Evolutionary conservation across 2,329 filamentous ascomycete species (phyloP).

Genomic region (Westerdykella sp.): DNA sequence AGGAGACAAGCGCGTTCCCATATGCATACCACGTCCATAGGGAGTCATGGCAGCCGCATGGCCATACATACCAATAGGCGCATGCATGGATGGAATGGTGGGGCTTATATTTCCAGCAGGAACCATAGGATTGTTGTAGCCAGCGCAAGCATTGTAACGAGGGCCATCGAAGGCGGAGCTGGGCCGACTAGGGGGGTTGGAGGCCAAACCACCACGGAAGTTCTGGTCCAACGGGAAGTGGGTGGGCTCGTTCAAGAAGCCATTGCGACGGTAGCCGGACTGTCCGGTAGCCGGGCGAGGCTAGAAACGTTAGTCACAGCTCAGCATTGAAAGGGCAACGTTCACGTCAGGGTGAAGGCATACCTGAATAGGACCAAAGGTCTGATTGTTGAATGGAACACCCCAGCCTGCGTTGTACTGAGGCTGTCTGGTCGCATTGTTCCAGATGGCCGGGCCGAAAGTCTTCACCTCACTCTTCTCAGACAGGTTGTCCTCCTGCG

Average conservation of each 20-base stretch:
- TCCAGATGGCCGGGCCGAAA: constrained; percentile 54
- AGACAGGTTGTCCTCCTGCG: constrained; percentile 49
- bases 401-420: neutral
- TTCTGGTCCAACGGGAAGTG: constrained; percentile 33
- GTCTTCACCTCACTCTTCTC: constrained; percentile 52
- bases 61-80: constrained; percentile 9
- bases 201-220: constrained; percentile 21
- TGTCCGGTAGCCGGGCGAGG: constrained; percentile 17
- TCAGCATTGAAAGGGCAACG: neutral
- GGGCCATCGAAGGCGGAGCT: constrained; percentile 32
- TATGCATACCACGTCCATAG: constrained; percentile 31
- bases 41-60: constrained; percentile 9
- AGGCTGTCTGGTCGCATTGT: constrained; percentile 11
- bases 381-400: constrained; percentile 9
- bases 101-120: constrained; percentile 9
- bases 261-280: constrained; percentile 22
- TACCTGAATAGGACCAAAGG: constrained; percentile 18
- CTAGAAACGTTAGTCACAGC: neutral
- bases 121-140: constrained; percentile 13
- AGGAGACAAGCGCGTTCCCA: constrained; percentile 39
- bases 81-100: constrained; percentile 15
- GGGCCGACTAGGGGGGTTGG: constrained; percentile 33
- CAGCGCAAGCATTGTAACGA: constrained; percentile 26
- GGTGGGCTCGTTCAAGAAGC: constrained; percentile 33
- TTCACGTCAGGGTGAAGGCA: neutral